Evolutionary conservation across 768 basidiomycete genomes (phyloP).

Genomic region (Suillus alpinus): DNA sequence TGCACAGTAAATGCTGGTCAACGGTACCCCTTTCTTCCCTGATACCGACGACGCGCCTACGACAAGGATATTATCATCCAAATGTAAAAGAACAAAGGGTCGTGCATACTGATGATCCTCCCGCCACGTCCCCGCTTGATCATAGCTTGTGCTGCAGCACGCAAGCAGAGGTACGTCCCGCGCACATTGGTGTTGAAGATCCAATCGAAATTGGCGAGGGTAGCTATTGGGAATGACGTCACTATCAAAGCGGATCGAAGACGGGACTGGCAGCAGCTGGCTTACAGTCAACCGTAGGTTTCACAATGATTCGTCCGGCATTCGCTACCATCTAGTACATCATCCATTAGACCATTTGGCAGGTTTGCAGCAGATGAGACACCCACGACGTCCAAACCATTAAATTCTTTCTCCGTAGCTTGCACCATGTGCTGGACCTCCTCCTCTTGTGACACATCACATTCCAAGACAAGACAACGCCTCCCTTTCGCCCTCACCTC

Average conservation of each 20-base stretch:
- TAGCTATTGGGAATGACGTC: not conserved
- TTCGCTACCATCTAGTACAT: conserved; percentile 1
- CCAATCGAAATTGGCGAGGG: not conserved
- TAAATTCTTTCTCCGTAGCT: conserved; percentile 28
- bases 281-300: not conserved
- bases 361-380: not conserved
- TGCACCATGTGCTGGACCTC: conserved; percentile 37
- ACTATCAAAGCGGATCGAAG: not conserved
- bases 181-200: not conserved
- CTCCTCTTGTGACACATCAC: conserved; percentile 36
- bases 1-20: too few relatives aligned
- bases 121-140: not conserved
- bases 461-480: conserved; percentile 18
- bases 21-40: too few relatives aligned
- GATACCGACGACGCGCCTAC: not conserved
- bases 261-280: not conserved
- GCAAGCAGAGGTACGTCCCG: not conserved
- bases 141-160: not conserved
- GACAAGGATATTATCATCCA: not conserved
- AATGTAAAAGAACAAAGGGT: not conserved
- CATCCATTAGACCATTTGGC: not conserved
- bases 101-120: not conserved
- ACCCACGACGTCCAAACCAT: conserved; percentile 42
- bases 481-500: conserved; percentile 22
- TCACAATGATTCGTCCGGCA: not conserved